phyloP scores from a whole-genome alignment of 192 early-diverging fungal genomes.

The Coemansia sp. region DNA sequence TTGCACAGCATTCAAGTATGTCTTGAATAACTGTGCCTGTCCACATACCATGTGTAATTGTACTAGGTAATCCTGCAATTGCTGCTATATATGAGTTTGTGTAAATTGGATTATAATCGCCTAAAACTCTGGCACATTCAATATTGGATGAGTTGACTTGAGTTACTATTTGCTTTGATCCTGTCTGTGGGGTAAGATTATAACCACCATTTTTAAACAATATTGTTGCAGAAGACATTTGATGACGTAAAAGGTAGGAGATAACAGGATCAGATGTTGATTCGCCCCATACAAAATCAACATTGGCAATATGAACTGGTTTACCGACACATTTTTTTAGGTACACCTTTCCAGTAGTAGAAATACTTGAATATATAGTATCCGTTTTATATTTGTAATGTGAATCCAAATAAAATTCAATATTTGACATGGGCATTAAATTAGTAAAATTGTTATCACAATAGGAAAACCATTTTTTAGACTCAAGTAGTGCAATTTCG shows the following conservation, averaged over 20 bases:
- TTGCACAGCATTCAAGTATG: slow-evolving; percentile 84
- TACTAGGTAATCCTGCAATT: slow-evolving; percentile 78
- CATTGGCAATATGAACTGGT: slow-evolving; percentile 67
- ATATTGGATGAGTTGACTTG: slow-evolving; percentile 69
- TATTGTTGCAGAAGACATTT: slow-evolving; percentile 64
- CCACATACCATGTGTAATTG: slow-evolving; percentile 96
- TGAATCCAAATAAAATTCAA: slow-evolving; percentile 83
- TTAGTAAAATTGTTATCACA: slow-evolving; percentile 4
- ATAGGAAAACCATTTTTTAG: too few species aligned
- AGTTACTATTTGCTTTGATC: background rate
- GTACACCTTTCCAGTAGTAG: slow-evolving; percentile 63
- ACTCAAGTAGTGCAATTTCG: slow-evolving; percentile 73
- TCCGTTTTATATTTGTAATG: slow-evolving; percentile 59
- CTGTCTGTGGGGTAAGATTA: background rate
- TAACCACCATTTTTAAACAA: slow-evolving; percentile 74
- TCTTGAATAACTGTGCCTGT: slow-evolving; percentile 85
- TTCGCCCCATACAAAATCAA: slow-evolving; percentile 65
- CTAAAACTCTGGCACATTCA: slow-evolving; percentile 74
- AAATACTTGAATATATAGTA: slow-evolving; percentile 61
- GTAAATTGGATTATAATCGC: slow-evolving; percentile 91
- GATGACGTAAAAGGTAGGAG: slow-evolving; percentile 74
- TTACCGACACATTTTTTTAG: slow-evolving; percentile 57
- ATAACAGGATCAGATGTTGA: slow-evolving; percentile 74
- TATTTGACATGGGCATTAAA: slow-evolving; percentile 48
- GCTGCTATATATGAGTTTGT: slow-evolving; percentile 89